Conservation (phyloP, 805 yeast genomes). For the Henningerozyma blattae region DNA sequence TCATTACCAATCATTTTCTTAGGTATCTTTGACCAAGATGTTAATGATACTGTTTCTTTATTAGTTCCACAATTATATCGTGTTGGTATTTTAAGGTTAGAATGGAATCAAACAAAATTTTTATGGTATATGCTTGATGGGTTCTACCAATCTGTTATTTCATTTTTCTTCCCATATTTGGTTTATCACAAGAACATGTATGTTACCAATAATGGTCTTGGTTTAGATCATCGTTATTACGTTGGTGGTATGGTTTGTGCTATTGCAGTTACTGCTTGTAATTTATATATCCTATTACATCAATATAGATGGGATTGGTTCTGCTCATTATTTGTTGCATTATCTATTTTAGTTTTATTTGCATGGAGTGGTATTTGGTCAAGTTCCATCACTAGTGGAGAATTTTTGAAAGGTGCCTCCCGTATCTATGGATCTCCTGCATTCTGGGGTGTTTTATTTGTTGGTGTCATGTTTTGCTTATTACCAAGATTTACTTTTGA, state of each 20-base stretch:
- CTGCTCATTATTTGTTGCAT: slow-evolving; percentile 37
- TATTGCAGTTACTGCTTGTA: slow-evolving; percentile 57
- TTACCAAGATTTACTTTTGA: slow-evolving; percentile 59
- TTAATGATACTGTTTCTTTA: slow-evolving; percentile 52
- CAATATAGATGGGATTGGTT: slow-evolving; percentile 80
- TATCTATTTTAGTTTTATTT: slow-evolving; percentile 50
- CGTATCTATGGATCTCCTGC: slow-evolving; percentile 48
- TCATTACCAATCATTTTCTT: slow-evolving; percentile 69
- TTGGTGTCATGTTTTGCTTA: slow-evolving; percentile 53
- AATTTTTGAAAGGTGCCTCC: slow-evolving; percentile 56
- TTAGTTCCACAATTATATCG: slow-evolving; percentile 66
- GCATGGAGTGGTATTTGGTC: slow-evolving; percentile 82
- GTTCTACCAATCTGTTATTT: slow-evolving; percentile 57
- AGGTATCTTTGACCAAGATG: slow-evolving; percentile 77
- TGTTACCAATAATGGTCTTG: slow-evolving; percentile 41
- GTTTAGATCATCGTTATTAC: slow-evolving; percentile 59
- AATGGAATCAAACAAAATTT: slow-evolving; percentile 60
- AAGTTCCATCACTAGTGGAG: slow-evolving; percentile 37
- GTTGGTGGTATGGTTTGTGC: slow-evolving; percentile 58
- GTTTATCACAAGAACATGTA: slow-evolving; percentile 32
- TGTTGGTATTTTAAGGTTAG: slow-evolving; percentile 58
- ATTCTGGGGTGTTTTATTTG: slow-evolving; percentile 57
- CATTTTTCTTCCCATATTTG: slow-evolving; percentile 65
- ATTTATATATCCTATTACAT: slow-evolving; percentile 50
- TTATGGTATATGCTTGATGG: slow-evolving; percentile 71